Percentiles rank a stretch among this genome's conserved stretches.
phyloP scores from a whole-genome alignment of 1,139 yeast species.

The Zygosaccharomyces pseudobailii region DNA sequence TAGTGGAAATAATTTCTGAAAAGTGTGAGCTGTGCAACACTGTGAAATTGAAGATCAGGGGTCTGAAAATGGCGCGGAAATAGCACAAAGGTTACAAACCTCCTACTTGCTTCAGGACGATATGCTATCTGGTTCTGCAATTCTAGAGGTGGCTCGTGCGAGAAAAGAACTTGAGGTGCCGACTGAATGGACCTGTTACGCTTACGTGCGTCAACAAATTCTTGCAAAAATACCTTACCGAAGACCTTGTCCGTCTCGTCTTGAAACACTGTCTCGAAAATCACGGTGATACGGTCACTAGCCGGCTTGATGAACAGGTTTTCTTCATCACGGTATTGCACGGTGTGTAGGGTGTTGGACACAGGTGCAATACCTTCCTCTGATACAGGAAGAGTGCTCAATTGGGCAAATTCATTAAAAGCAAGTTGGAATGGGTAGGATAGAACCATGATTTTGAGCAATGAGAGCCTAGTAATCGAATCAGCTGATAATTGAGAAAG shows the following conservation, averaged over 20 bases:
- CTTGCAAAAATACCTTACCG: conserved; percentile 93
- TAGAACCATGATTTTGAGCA: conserved; percentile 78
- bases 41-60: conserved; percentile 60
- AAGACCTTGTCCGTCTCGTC: conserved; percentile 96
- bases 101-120: conserved; percentile 48
- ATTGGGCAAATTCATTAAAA: conserved; percentile 67
- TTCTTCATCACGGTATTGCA: conserved; percentile 91
- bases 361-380: conserved; percentile 33
- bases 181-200: conserved; percentile 93
- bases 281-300: conserved; percentile 93
- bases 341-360: conserved; percentile 57
- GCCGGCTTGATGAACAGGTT: conserved; percentile 87
- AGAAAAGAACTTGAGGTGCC: conserved; percentile 94
- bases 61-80: conserved; percentile 49
- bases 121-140: conserved; percentile 39
- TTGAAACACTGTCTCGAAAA: conserved; percentile 87
- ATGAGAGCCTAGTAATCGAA: conserved; percentile 55
- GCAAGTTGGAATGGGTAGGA: conserved; percentile 93
- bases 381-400: conserved; percentile 53
- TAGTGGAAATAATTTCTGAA: conserved; percentile 97
- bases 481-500: conserved; percentile 42
- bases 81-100: conserved; percentile 72
- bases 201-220: conserved; percentile 94
- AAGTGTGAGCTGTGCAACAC: conserved; percentile 67
- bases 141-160: conserved; percentile 94